Percentiles rank a stretch among this genome's conserved stretches.
Evolutionary conservation across 2,329 filamentous ascomycete genomes (phyloP).

Genomic region (Delphinella strobiligena): DNA sequence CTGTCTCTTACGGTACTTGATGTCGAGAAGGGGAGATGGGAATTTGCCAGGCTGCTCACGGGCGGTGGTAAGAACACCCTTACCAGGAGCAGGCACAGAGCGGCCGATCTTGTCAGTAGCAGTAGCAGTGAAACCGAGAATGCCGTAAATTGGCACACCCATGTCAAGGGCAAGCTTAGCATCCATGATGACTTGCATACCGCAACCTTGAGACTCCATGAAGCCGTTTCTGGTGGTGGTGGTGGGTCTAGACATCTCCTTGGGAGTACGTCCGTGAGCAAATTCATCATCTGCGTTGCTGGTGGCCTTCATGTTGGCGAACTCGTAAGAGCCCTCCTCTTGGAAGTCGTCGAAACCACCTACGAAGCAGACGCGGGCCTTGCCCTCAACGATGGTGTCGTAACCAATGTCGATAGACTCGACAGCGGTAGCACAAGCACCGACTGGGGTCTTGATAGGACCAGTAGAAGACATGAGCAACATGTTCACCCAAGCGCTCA

Average conservation of each 20-base stretch:
- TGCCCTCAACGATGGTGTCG: slow-evolving; percentile 96
- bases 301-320: slow-evolving; percentile 99
- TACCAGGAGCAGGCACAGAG: slow-evolving; percentile 88
- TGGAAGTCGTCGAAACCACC: slow-evolving; percentile 99
- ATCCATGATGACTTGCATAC: slow-evolving; percentile 98
- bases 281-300: slow-evolving; percentile 97
- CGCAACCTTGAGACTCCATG: slow-evolving; percentile 98
- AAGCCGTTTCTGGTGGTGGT: slow-evolving; percentile 96
- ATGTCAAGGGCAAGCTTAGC: slow-evolving; percentile 92
- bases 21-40: slow-evolving; percentile 89
- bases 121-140: slow-evolving; percentile 84
- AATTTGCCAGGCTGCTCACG: slow-evolving; percentile 85
- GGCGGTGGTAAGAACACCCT: slow-evolving; percentile 92
- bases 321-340: slow-evolving; percentile 97
- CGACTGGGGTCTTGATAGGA: slow-evolving; percentile 96
- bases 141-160: slow-evolving; percentile 95
- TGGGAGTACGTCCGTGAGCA: slow-evolving; percentile 83
- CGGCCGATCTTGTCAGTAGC: slow-evolving; percentile 99
- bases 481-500: slow-evolving; percentile 99
- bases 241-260: slow-evolving; percentile 95
- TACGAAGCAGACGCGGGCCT: slow-evolving; percentile 92
- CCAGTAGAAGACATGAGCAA: slow-evolving; percentile 91
- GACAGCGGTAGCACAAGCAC: slow-evolving; percentile 92
- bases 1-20: slow-evolving; percentile 93
- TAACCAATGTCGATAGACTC: slow-evolving; percentile 97